phyloP scores from a whole-genome alignment of 768 basidiomycete genomes.

The Cantharellus cinnabarinus region DNA sequence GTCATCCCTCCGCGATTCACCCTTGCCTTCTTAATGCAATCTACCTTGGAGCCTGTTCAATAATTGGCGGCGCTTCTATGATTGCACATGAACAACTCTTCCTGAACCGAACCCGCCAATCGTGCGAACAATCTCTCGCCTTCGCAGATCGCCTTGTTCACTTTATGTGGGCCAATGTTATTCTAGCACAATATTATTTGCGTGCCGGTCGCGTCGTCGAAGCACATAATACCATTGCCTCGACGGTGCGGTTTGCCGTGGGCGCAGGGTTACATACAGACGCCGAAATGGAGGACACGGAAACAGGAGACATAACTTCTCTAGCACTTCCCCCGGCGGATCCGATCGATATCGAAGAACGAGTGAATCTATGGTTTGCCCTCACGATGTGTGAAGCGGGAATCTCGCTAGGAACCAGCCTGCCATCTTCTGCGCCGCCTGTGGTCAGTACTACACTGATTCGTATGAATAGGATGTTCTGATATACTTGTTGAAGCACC shows the following conservation, averaged over 20 bases:
- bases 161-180: conserved; percentile 3
- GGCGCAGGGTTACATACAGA: not conserved
- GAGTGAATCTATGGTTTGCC: too few relatives aligned
- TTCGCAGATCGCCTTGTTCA: conserved; percentile 4
- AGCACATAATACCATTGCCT: not conserved
- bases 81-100: conserved; percentile 3
- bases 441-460: too few relatives aligned
- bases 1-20: not conserved
- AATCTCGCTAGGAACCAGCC: too few relatives aligned
- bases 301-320: too few relatives aligned
- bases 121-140: conserved; percentile 2
- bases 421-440: too few relatives aligned
- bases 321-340: too few relatives aligned
- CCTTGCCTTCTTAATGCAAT: conserved; percentile 8
- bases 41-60: conserved; percentile 4
- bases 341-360: too few relatives aligned
- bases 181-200: conserved; percentile 5
- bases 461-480: too few relatives aligned
- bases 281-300: too few relatives aligned
- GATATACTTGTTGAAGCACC: too few relatives aligned
- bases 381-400: too few relatives aligned
- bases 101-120: not conserved
- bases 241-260: not conserved
- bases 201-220: conserved; percentile 3
- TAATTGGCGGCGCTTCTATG: not conserved